Base-by-base conservation (phyloP, 768 basidiomycete species). In the Neoboletus subvelutipes region DNA sequence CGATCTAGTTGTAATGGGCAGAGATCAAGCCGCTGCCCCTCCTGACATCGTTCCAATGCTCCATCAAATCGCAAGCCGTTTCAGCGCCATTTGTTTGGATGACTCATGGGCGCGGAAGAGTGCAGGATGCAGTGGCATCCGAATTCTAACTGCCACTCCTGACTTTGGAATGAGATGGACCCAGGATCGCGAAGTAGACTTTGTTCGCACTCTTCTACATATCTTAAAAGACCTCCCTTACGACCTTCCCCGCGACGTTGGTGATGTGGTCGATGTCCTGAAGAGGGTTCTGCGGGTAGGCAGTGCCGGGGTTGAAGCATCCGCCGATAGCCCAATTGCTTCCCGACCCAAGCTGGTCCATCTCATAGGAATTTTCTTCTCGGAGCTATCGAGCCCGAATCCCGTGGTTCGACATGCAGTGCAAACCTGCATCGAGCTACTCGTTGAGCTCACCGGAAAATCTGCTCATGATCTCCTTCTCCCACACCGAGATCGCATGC, bases 221-320 rank as follows among this genome's bases (percentile, higher is more conserved):
- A 87, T 95, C 58, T 77, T 99, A 47, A 97, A 98, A 69, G 96
- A 98, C 67, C 88, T 97, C 65, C 94, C 96, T 0, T 82, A 84
- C 60, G 95, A 98, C 64, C 80, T 94, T 22, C 92, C 94, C 17
- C 83, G 84, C 7, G 86, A 94, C 61, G 83, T 92, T 28, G 83
- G 87, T 33, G 84, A 88, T 46, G 89, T 96, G 20, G 77, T 86
- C 9, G 84, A 89, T 54, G 86, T 92, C n/a, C 77, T 98, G 46
- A 79, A 79, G 48, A 78, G 76, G 54, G 82, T 94, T 42, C 71
- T 92, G 45, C 78, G 79, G 8, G 83, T 87, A 45, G 81, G 86
- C 68, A 81, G 80, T 57, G 72, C 76, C 10, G 78, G 80, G 54
- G 64, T 78, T 26, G 81, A 83, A 64, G 70, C 75, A 57, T 71